Base-by-base conservation (phyloP, 768 basidiomycete species). In the Amanita molliuscula region DNA sequence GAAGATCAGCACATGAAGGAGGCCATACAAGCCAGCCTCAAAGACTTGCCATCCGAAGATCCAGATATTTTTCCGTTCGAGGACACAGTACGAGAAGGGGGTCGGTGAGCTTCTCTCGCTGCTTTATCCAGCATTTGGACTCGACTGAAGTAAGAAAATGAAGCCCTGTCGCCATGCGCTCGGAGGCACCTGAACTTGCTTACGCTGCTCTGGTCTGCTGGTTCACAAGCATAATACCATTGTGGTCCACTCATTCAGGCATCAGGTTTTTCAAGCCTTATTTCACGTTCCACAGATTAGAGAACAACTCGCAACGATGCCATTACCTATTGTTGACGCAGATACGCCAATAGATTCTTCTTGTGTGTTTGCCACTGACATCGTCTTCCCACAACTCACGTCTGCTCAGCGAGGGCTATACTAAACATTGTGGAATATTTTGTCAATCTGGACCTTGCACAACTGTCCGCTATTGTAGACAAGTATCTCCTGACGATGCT, bases 231-330 rank as follows among this genome's bases (percentile, higher is more conserved):
- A 42, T 44, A 38, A 10, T 15, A 33, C 41, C 18, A 18, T 8
- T 29, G 25, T 13, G 18, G 11, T 31, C 29, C 50, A 15, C 37
- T 52, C 33, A 48, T 37, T 16, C 26, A 13, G 16, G 2, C 2
- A 7, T 2, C 46, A 76, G 74, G 64, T 73, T 20, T 57, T 82
- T 1, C 81, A 84, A 60, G 78, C 76, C 0, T 57, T 89, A 3
- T 86, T 76, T 59, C 77, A 75, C 52, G 72, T 89, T 4, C 87
- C 87, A 2, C 86, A 88, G 71, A 74, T 88, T 38, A 72, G 82
- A 21, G 56, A 76, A 52, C 52, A 65, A 18, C 56, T 72, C 13
- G 65, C 68, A 4, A 63, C 56, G 29, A 52, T 73, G 13, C 61
- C 54, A 6, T 56, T 68, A 21, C 66, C 67, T 13, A 47, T 57